A percentile compares a stretch with the other conserved stretches of the same genome.
phyloP scores from a whole-genome alignment of 1,139 yeast species.

The Geotrichum carabidarum region DNA sequence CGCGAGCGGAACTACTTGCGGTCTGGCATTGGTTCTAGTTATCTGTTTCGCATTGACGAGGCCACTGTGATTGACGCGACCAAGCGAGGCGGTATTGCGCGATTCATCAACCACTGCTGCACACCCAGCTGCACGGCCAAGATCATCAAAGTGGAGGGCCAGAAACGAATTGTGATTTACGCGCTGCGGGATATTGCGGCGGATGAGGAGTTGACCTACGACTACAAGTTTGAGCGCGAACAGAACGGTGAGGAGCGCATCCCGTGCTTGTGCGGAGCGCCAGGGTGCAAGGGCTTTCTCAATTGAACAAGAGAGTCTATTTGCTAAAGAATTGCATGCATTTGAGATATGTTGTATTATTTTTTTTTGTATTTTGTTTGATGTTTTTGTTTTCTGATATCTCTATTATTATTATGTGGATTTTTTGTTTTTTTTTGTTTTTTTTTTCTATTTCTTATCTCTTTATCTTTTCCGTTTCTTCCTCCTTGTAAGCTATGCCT shows the following conservation, averaged over 20 bases:
- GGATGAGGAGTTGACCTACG: slow-evolving; percentile 85
- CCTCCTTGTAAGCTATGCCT: too few relatives aligned
- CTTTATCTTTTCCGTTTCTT: too few relatives aligned
- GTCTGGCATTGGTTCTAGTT: slow-evolving; percentile 93
- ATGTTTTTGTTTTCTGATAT: too few relatives aligned
- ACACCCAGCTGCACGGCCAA: slow-evolving; percentile 97
- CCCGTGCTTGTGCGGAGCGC: slow-evolving; percentile 90
- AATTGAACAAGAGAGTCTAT: slow-evolving; percentile 45
- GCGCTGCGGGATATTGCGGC: slow-evolving; percentile 85
- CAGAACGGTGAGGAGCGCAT: slow-evolving; percentile 85
- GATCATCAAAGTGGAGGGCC: slow-evolving; percentile 91
- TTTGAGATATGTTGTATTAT: too few relatives aligned
- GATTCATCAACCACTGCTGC: slow-evolving; percentile 95
- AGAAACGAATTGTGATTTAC: slow-evolving; percentile 88
- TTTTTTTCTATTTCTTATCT: too few relatives aligned
- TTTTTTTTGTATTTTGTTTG: too few relatives aligned
- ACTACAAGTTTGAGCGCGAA: slow-evolving; percentile 90
- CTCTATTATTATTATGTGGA: too few relatives aligned
- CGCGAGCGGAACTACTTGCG: slow-evolving; percentile 80
- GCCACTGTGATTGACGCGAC: slow-evolving; percentile 96
- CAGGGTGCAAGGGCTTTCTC: slow-evolving; percentile 87
- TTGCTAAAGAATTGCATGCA: neutral
- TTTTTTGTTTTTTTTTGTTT: too few relatives aligned
- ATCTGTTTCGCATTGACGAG: slow-evolving; percentile 86
- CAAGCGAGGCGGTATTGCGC: slow-evolving; percentile 91